A percentile compares a stretch with the other conserved stretches of the same genome.
phyloP scores from a whole-genome alignment of 257 asterid genomes.

The Solanum bulbocastanum region DNA sequence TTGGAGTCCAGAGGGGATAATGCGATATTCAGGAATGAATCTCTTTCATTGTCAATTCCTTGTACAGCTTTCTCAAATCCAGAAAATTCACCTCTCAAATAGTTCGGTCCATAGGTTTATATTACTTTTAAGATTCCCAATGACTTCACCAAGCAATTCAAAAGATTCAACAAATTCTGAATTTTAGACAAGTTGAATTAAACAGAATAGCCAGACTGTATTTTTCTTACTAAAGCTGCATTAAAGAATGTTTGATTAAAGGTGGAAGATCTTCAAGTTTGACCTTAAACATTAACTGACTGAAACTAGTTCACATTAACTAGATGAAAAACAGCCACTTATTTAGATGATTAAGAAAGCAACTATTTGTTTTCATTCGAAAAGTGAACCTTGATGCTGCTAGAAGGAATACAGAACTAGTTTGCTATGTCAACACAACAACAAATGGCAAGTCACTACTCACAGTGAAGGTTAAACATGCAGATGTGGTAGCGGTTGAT shows the following conservation, averaged over 20 bases:
- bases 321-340: not conserved
- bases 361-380: not conserved
- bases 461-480: conserved; percentile 88
- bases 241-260: not conserved
- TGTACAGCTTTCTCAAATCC: not conserved
- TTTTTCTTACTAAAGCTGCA: not conserved
- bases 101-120: not conserved
- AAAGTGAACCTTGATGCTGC: not conserved
- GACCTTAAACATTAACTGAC: not conserved
- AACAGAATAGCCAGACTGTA: not conserved
- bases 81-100: not conserved
- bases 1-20: not conserved
- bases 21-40: not conserved
- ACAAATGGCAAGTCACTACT: conserved; percentile 14
- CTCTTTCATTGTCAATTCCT: not conserved
- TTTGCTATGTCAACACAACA: not conserved
- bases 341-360: not conserved
- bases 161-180: not conserved
- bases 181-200: not conserved
- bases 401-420: not conserved
- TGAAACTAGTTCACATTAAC: not conserved
- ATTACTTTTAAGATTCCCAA: not conserved
- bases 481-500: conserved; percentile 74
- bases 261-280: not conserved
- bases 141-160: not conserved